Evolutionary conservation across 1,284 basidiomycete genomes (phyloP).

Genomic region (Marasmius tenuissimus): DNA sequence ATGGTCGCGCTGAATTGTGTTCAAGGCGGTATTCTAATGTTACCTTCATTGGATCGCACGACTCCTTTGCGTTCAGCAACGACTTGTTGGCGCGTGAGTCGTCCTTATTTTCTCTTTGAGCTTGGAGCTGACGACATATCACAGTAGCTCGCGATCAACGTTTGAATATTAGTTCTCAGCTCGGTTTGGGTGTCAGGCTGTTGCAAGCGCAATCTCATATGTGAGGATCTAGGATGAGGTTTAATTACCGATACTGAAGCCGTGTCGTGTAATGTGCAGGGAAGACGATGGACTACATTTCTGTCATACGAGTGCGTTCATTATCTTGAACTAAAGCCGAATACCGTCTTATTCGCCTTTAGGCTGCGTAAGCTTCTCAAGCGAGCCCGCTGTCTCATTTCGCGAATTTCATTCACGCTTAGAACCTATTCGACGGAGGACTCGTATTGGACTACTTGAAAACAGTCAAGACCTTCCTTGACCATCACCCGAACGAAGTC

Average conservation of each 20-base stretch:
- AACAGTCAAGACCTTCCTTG: constrained; percentile 49
- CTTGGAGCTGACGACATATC: not conserved
- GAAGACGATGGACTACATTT: constrained; percentile 37
- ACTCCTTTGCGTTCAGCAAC: constrained; percentile 48
- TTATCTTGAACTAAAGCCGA: too few species aligned
- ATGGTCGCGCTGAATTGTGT: constrained; percentile 44
- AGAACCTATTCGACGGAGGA: constrained; percentile 46
- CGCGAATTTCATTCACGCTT: not conserved
- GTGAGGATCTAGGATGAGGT: not conserved
- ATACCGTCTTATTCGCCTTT: not conserved
- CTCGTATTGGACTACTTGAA: constrained; percentile 45
- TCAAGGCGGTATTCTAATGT: constrained; percentile 42
- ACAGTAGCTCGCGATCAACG: constrained; percentile 43
- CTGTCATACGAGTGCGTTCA: constrained; percentile 42
- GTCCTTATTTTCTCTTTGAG: not conserved
- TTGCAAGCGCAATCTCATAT: constrained; percentile 59
- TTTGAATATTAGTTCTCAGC: constrained; percentile 41
- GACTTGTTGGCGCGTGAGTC: constrained; percentile 33
- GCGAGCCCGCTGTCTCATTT: not conserved
- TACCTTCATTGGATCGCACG: constrained; percentile 61
- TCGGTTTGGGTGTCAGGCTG: constrained; percentile 57
- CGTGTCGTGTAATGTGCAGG: not conserved
- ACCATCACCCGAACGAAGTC: constrained; percentile 59
- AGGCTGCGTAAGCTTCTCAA: constrained; percentile 8
- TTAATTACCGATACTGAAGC: not conserved